Evolutionary conservation across 176 grass and related monocot genomes (phyloP), one percentile per base, ranked within the genome.

Genomic region (Paspalum notatum): DNA sequence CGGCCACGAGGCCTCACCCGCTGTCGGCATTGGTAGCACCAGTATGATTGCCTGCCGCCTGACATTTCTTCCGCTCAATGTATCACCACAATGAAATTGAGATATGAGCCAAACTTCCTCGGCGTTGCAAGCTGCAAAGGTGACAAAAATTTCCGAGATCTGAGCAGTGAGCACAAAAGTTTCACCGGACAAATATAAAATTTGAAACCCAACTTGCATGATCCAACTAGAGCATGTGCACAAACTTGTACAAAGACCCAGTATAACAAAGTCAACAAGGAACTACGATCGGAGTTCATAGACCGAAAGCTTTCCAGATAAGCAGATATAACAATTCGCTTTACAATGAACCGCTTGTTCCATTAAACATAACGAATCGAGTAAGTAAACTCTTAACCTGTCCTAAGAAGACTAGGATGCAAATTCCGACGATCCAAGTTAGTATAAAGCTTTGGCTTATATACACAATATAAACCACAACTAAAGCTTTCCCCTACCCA

Each of bases 21-120:
- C 68, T 90, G 91, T 40, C 85, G 77, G 50, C 95, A 97, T 40
- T 89, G 95, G 80, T 89, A 94, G 74, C 95, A 97, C 95, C 95
- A 97, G 74, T 97, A 91, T 5, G 91, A 85, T 45, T 83, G 88
- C 39, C 75, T 62, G 44, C 39, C 79, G 67, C 27, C 82, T 48
- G 91, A 93, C 94, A 97, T 97, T 26, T 75, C 68, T 61, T 74
- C 59, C 32, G 11, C 15, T n/a, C n/a, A 63, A 46, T 42, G 37
- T 57, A 37, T 42, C 18, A 14, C 67, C 67, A 66, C 26, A n/a
- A 20, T 18, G 32, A 52, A 39, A 52, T 8, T 55, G n/a, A 78
- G 27, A 54, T 50, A 48, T 24, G 25, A 49, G 49, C 9, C 8
- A 12, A 12, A 52, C 22, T 44, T 74, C 81, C 68, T 51, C 42